Percentiles rank a stretch among this genome's conserved stretches.
Evolutionary conservation across 371 early-diverging fungal genomes (phyloP).

Genomic region (Apophysomyces variabilis): DNA sequence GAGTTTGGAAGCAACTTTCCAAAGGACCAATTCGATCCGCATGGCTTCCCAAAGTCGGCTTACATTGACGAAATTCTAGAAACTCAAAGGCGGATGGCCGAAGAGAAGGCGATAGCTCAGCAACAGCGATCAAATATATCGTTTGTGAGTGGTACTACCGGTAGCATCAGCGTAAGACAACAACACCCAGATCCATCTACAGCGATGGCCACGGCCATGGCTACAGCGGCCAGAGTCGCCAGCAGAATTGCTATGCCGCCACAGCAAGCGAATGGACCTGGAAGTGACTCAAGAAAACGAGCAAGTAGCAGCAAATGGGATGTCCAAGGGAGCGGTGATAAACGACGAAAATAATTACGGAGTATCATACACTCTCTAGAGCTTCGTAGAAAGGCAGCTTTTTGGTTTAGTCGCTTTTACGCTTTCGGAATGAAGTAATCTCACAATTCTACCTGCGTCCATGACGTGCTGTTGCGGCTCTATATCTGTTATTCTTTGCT

Average conservation of each 20-base stretch:
- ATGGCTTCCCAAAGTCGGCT: constrained; percentile 47
- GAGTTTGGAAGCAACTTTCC: constrained; percentile 74
- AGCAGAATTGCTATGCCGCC: constrained; percentile 40
- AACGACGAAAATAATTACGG: background rate
- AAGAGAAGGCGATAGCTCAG: constrained; percentile 42
- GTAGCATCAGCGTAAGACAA: constrained; percentile 10
- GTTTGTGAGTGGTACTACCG: constrained; percentile 25
- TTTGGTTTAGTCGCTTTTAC: no score
- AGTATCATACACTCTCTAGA: background rate
- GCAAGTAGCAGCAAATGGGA: constrained; percentile 21
- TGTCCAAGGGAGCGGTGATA: constrained; percentile 10
- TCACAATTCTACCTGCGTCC: no score
- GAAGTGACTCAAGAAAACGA: constrained; percentile 15
- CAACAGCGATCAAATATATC: constrained; percentile 34
- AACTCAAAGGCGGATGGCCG: constrained; percentile 43
- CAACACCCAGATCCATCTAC: constrained; percentile 24
- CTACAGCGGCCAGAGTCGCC: constrained; percentile 45
- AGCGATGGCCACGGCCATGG: constrained; percentile 47
- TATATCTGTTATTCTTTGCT: no score
- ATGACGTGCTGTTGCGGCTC: no score
- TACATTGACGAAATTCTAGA: constrained; percentile 61
- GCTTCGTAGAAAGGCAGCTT: no score
- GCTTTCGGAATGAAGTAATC: no score
- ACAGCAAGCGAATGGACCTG: background rate
- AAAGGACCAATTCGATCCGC: constrained; percentile 60